Percentiles rank a stretch among this genome's conserved stretches.
Conservation (phyloP, 1,139 yeast species). For the Suhomyces coccinellae region DNA sequence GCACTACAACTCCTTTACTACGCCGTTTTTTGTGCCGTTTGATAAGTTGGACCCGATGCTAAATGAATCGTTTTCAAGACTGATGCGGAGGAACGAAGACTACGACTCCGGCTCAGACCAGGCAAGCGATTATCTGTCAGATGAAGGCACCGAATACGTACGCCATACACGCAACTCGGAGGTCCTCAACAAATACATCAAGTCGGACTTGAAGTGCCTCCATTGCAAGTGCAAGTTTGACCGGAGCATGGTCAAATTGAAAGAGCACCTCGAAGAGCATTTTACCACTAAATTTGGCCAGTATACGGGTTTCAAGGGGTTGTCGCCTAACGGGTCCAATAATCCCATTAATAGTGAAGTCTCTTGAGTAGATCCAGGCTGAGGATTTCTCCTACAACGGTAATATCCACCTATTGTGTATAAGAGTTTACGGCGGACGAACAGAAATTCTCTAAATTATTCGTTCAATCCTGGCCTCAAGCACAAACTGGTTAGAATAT, state of each 20-base stretch:
- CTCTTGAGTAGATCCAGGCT: no score
- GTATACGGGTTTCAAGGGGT: neutral
- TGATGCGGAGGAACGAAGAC: slow-evolving; percentile 10
- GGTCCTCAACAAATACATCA: slow-evolving; percentile 29
- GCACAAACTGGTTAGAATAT: no score
- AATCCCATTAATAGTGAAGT: no score
- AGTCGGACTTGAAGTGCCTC: slow-evolving; percentile 48
- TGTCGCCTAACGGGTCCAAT: slow-evolving; percentile 1
- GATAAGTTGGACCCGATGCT: slow-evolving; percentile 29
- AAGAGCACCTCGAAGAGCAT: slow-evolving; percentile 50
- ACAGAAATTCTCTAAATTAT: no score
- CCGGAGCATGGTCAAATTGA: slow-evolving; percentile 47
- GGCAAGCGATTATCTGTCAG: slow-evolving; percentile 13
- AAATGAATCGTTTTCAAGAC: slow-evolving; percentile 10
- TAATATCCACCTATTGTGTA: no score
- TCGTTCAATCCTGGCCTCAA: no score
- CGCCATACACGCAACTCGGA: slow-evolving; percentile 12
- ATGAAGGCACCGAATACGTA: slow-evolving; percentile 8
- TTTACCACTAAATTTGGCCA: slow-evolving; percentile 24
- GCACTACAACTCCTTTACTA: slow-evolving; percentile 73
- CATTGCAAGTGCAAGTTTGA: slow-evolving; percentile 50
- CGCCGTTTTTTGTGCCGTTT: slow-evolving; percentile 62
- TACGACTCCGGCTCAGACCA: slow-evolving; percentile 25
- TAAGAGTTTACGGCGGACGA: no score
- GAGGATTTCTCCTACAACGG: no score